Base-by-base conservation (phyloP, 2,329 filamentous ascomycete genomes). In the Colletotrichum caudatum region DNA sequence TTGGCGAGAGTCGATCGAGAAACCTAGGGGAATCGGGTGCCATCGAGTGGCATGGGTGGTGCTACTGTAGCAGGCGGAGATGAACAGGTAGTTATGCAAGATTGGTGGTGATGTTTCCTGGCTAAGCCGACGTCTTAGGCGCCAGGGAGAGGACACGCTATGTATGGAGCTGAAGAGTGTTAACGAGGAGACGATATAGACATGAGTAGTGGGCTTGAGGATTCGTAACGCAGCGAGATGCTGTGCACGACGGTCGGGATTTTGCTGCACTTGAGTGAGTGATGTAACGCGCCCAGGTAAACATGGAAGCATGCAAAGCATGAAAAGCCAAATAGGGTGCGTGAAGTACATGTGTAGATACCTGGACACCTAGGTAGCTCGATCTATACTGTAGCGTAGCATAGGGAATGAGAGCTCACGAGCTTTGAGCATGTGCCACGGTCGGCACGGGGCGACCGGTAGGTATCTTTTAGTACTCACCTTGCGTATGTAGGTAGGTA, bases 381-480 rank as follows among this genome's bases (percentile, higher is more conserved):
- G 46, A 48, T 23, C 5, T 37, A 29, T 29, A 29, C 29, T 20
- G 44, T 46, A 46, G 41, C 44, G 39, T 41, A 44, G 29, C 16
- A 6, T 44, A 62, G n/a, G 26, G 54, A 53, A 37, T 46, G 4
- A 44, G 53, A 70, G 69, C 71, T 74, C 72, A 74, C 66, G 66
- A 69, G 70, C 66, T 74, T 48, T 64, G 66, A 63, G 59, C 70
- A 73, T 74, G 72, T 73, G 72, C 70, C 66, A 58, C 58, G 23
- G 53, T 11, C 39, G 44, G 62, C 66, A 66, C 29, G 62, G 53
- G 59, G 66, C 51, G 23, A 46, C 23, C 41, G 23, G 56, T 20
- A 41, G 18, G 6, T 41, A 59, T 18, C 33, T 23, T 57, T 44
- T 59, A 37, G 56, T 18, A 58, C 39, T 8, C 8, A 12, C 8